Evolutionary conservation across 2,329 filamentous ascomycete genomes (phyloP), one percentile per base, ranked within the genome.

Genomic region (Lasiodiplodia theobromae): DNA sequence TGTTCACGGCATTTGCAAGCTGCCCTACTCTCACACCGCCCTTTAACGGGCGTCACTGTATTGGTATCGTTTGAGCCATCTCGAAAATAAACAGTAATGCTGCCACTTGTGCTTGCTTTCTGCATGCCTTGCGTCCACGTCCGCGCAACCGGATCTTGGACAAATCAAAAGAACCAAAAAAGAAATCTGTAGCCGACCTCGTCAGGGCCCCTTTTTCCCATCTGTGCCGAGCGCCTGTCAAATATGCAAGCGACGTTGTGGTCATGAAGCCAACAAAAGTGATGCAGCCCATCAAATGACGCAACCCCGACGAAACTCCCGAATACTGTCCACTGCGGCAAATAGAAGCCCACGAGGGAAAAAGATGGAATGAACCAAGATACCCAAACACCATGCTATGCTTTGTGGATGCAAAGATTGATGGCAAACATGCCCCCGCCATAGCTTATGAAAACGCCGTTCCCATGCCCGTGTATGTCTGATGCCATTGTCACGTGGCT

Each of bases 361-460:
- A 34, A 49, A 38, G 25, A 52, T 52, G 31, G 25, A 64, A 47
- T 16, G 23, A 31, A 63, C 57, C 49, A 40, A 66, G 23, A 66
- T 66, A 44, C 63, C 63, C 63, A 66, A 64, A 64, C 60, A 64
- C 60, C 60, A 52, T 64, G 60, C 60, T 64, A 68, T 68, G 66
- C 66, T 63, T 49, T 62, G 57, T 62, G 37, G 57, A 68, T 68
- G 66, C 66, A 68, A 23, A 66, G 63, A 63, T 54, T 34, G 57
- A 65, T 64, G 58, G 54, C 54, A 51, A 64, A 56, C 44, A 65
- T 68, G 38, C 54, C 66, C 44, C 56, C 66, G 44, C 37, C 66
- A 62, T 62, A 54, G 66, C 63, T 66, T 40, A 53, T 56, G 49
- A 67, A 65, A 69, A 69, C 68, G 68, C 68, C 68, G 11, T 53